These are phyloP conservation scores for Mycena crocata DNA, from an alignment of 768 basidiomycete genomes.

Conservation along the genomic window DNA sequence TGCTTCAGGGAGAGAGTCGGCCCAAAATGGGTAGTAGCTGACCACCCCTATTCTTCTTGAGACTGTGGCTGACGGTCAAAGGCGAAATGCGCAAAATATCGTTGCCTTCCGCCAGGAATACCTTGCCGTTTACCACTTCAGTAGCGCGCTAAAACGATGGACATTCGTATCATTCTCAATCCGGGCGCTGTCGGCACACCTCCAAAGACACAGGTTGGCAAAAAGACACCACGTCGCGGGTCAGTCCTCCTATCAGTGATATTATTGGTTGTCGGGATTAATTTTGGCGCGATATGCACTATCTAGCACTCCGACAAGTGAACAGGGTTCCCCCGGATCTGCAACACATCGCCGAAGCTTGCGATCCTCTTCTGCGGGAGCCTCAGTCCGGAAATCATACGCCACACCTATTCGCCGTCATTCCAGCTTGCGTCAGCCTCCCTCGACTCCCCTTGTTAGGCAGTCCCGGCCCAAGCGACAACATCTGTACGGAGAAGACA, in stretches of 20 bases:
- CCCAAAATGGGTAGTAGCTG: slow-evolving; percentile 29
- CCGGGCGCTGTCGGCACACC: slow-evolving; percentile 33
- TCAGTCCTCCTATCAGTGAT: slow-evolving; percentile 22
- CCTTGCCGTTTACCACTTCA: background rate
- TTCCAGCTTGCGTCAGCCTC: slow-evolving; percentile 12
- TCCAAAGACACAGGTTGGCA: slow-evolving; percentile 9
- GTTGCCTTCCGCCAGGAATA: background rate
- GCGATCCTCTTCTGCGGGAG: slow-evolving; percentile 4
- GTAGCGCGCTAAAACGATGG: slow-evolving; percentile 32
- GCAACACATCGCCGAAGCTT: slow-evolving; percentile 16
- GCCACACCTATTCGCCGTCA: slow-evolving; percentile 8
- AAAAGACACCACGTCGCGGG: slow-evolving; percentile 11
- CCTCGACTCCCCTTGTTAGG: slow-evolving; percentile 29
- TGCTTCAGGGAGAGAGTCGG: slow-evolving; percentile 14
- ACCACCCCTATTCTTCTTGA: slow-evolving; percentile 29
- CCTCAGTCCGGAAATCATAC: slow-evolving; percentile 12
- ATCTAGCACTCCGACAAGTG: slow-evolving; percentile 23
- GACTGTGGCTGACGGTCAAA: slow-evolving; percentile 5
- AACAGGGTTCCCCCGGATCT: slow-evolving; percentile 25
- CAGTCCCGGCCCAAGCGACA: slow-evolving; percentile 26
- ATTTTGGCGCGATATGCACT: background rate
- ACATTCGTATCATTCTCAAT: slow-evolving; percentile 39
- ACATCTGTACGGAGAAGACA: background rate
- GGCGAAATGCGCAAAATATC: slow-evolving; percentile 13
- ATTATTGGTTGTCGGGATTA: slow-evolving; percentile 18